A percentile compares a stretch with the other conserved stretches of the same genome.
Conservation (phyloP, 306 rosid species). For the Albizia julibrissin region DNA sequence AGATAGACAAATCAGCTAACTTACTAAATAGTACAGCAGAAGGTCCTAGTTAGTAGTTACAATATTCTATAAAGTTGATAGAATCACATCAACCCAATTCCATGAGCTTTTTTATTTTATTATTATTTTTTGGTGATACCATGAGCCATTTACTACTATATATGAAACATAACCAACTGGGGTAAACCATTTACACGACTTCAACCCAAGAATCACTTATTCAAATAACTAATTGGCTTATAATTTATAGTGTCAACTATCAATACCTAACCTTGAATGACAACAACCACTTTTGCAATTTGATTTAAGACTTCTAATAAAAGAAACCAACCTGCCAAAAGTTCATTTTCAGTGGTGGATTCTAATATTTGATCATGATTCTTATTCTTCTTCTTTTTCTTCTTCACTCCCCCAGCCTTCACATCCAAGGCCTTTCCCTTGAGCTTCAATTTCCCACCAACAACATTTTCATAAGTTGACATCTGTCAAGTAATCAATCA, state of each 20-base stretch:
- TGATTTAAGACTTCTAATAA: background rate
- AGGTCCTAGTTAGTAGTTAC: background rate
- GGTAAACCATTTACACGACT: conserved; percentile 6
- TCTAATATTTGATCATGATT: conserved; percentile 53
- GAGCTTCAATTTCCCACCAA: conserved; percentile 94
- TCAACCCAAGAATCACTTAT: background rate
- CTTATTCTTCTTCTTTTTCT: conserved; percentile 79
- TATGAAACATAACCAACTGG: background rate
- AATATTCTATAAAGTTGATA: background rate
- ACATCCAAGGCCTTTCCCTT: conserved; percentile 99
- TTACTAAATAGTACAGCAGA: conserved; percentile 2
- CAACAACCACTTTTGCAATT: background rate
- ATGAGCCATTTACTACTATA: conserved; percentile 4
- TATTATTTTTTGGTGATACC: background rate
- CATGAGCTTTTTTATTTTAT: background rate
- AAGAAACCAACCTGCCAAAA: conserved; percentile 53
- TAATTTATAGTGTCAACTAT: background rate
- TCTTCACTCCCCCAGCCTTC: conserved; percentile 83
- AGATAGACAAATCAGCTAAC: conserved; percentile 10
- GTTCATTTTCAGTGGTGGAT: conserved; percentile 52
- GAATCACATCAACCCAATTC: background rate
- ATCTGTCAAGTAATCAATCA: conserved; percentile 38
- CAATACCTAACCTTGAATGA: background rate
- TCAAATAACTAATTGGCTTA: background rate
- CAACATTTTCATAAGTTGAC: conserved; percentile 83